Percentiles rank a stretch among this genome's conserved stretches.
phyloP scores from a whole-genome alignment of 352 stramenopile genomes.

The Aphanomyces astaci region DNA sequence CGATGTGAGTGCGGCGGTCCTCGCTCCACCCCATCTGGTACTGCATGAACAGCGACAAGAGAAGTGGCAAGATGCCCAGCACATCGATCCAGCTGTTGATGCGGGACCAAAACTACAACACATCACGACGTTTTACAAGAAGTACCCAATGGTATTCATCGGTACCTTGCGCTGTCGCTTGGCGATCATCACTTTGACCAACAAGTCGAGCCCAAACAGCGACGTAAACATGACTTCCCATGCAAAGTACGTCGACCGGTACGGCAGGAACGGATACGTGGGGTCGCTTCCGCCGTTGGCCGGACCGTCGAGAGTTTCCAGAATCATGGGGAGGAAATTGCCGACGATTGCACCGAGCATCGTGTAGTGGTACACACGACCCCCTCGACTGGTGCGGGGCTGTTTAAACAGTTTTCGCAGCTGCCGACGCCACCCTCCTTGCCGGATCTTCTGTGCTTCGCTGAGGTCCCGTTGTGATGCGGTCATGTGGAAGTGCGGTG shows the following conservation, averaged over 20 bases:
- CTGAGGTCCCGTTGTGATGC: background rate
- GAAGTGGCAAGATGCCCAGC: conserved; percentile 48
- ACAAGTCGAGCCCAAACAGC: conserved; percentile 53
- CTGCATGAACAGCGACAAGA: conserved; percentile 31
- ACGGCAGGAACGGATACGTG: conserved; percentile 46
- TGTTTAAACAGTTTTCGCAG: background rate
- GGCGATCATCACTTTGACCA: conserved; percentile 29
- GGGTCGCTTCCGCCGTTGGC: conserved; percentile 47
- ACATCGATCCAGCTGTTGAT: conserved; percentile 45
- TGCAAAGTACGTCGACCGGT: conserved; percentile 30
- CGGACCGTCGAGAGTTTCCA: conserved; percentile 33
- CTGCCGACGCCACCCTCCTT: background rate
- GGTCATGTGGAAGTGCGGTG: background rate
- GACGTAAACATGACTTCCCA: conserved; percentile 37
- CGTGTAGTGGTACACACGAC: conserved; percentile 12
- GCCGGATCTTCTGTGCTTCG: background rate
- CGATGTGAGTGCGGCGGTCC: conserved; percentile 20
- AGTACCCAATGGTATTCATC: conserved; percentile 23
- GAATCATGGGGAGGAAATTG: conserved; percentile 21
- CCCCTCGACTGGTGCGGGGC: background rate
- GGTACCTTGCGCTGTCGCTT: conserved; percentile 31
- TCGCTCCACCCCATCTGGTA: conserved; percentile 24
- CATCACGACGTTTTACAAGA: background rate
- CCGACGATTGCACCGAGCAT: conserved; percentile 14
- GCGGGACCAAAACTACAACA: conserved; percentile 16